Percentiles rank a stretch among this genome's conserved stretches.
These are phyloP conservation scores for Xylaria sp. DNA, from an alignment of 2,329 filamentous ascomycete genomes.

Conservation along the genomic window DNA sequence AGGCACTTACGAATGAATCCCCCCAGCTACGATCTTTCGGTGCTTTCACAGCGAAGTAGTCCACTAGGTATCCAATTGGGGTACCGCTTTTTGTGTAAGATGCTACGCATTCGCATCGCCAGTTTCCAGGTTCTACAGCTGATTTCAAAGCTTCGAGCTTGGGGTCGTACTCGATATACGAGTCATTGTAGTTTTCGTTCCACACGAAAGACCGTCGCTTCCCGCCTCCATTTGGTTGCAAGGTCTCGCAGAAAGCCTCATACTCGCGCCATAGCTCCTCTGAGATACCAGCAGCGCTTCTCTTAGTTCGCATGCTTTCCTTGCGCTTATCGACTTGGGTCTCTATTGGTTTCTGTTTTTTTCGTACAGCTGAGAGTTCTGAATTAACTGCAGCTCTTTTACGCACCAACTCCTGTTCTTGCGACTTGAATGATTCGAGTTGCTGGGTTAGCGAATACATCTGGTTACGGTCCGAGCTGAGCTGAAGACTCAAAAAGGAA, in stretches of 20 bases:
- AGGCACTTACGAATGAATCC: background rate
- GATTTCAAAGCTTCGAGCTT: background rate
- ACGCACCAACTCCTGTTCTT: background rate
- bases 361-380: background rate
- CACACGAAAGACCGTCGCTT: background rate
- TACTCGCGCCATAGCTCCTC: background rate
- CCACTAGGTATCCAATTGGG: background rate
- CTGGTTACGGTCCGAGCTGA: background rate
- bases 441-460: background rate
- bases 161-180: background rate
- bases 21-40: background rate
- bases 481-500: background rate
- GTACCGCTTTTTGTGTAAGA: background rate
- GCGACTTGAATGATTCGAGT: background rate
- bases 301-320: background rate
- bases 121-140: background rate
- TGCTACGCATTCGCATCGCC: slow-evolving; percentile 1
- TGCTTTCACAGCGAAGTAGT: background rate
- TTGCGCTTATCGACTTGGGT: background rate
- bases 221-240: background rate
- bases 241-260: background rate
- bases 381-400: background rate
- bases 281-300: background rate
- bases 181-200: background rate
- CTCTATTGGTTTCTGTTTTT: background rate